phyloP scores from a whole-genome alignment of 1,284 basidiomycete species.

The Ceratobasidium sp. region DNA sequence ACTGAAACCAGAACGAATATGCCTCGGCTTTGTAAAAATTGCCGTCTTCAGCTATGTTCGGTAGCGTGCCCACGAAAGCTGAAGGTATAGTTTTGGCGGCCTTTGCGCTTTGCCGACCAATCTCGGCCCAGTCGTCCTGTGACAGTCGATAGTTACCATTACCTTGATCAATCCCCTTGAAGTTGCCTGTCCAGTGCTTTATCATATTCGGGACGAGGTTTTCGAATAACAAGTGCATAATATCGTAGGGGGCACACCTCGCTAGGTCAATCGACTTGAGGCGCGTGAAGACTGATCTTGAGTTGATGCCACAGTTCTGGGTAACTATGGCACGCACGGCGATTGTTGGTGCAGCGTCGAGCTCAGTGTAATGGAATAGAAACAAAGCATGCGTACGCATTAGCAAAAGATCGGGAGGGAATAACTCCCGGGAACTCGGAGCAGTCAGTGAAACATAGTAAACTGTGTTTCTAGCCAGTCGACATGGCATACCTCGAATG shows the following conservation, averaged over 20 bases:
- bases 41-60: slow-evolving; percentile 50
- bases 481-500: slow-evolving; percentile 48
- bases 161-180: slow-evolving; percentile 57
- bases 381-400: slow-evolving; percentile 25
- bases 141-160: slow-evolving; percentile 50
- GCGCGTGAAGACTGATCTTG: slow-evolving; percentile 8
- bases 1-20: slow-evolving; percentile 55
- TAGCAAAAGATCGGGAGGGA: slow-evolving; percentile 22
- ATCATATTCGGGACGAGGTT: slow-evolving; percentile 55
- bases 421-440: background rate
- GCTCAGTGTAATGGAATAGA: background rate
- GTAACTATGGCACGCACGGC: background rate
- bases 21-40: slow-evolving; percentile 54
- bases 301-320: slow-evolving; percentile 41
- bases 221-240: slow-evolving; percentile 59
- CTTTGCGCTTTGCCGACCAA: slow-evolving; percentile 50
- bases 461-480: slow-evolving; percentile 50
- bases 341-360: background rate
- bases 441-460: slow-evolving; percentile 36
- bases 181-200: slow-evolving; percentile 57
- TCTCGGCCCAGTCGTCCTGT: slow-evolving; percentile 50
- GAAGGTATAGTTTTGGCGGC: slow-evolving; percentile 52
- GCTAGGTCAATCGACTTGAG: slow-evolving; percentile 46
- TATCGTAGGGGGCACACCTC: slow-evolving; percentile 54
- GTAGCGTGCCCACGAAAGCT: slow-evolving; percentile 51